These are phyloP conservation scores for Pichia sp. DNA, from an alignment of 1,139 yeast genomes.

Conservation along the genomic window DNA sequence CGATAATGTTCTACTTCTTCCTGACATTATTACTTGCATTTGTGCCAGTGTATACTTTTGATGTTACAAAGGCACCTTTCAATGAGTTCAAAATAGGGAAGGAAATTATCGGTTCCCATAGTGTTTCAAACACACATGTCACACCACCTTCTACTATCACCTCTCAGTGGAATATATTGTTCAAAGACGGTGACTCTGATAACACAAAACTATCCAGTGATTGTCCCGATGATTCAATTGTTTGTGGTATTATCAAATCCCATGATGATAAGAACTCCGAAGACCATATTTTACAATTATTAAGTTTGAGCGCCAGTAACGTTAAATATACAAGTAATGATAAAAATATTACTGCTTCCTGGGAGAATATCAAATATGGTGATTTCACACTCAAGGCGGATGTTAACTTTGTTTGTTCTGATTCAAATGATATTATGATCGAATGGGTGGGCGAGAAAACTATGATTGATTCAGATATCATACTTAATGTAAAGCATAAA, in stretches of 20 bases:
- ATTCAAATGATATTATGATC: slow-evolving; percentile 32
- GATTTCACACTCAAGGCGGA: slow-evolving; percentile 43
- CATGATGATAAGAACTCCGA: neutral
- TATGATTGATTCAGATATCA: slow-evolving; percentile 28
- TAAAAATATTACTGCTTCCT: slow-evolving; percentile 39
- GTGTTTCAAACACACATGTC: neutral
- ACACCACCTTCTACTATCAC: slow-evolving; percentile 77
- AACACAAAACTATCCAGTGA: slow-evolving; percentile 30
- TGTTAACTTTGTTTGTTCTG: slow-evolving; percentile 40
- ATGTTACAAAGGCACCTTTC: slow-evolving; percentile 6
- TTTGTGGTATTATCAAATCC: slow-evolving; percentile 54
- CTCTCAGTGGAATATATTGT: slow-evolving; percentile 60
- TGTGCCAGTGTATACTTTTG: neutral
- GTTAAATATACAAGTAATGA: slow-evolving; percentile 29
- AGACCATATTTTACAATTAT: slow-evolving; percentile 39
- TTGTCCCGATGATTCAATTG: slow-evolving; percentile 64
- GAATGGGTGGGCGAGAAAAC: slow-evolving; percentile 31
- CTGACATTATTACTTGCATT: neutral
- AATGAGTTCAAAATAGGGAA: slow-evolving; percentile 19
- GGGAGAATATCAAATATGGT: slow-evolving; percentile 72
- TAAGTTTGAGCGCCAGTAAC: slow-evolving; percentile 39
- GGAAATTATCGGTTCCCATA: slow-evolving; percentile 16
- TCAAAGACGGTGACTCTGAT: slow-evolving; percentile 26
- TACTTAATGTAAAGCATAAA: slow-evolving; percentile 13
- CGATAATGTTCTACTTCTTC: neutral